phyloP scores from a whole-genome alignment of 495 filamentous ascomycete species.

The Apiosordaria backusii region DNA sequence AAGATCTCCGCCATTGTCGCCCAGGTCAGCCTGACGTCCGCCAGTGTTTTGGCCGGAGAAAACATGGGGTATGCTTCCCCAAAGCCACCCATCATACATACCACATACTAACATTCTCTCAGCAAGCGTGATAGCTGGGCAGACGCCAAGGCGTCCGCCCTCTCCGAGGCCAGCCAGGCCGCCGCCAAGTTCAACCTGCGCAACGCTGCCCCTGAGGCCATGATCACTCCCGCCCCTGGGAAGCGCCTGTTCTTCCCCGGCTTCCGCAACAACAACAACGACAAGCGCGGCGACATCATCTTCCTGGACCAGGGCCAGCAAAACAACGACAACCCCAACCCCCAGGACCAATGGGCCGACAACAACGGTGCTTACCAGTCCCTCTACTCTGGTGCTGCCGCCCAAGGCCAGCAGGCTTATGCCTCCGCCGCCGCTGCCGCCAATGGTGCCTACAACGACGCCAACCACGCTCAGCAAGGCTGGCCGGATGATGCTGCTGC shows the following conservation, averaged over 20 bases:
- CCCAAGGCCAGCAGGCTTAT: constrained; percentile 1
- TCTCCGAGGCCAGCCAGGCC: neutral
- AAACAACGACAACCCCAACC: neutral
- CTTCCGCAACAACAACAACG: constrained; percentile 3
- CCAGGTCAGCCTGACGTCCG: constrained; percentile 15
- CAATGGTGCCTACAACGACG: neutral
- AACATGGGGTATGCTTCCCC: constrained; percentile 9
- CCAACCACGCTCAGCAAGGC: neutral
- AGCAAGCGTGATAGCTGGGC: constrained; percentile 2
- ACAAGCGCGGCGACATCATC: neutral
- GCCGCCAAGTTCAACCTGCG: constrained; percentile 2
- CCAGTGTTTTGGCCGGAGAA: constrained; percentile 13
- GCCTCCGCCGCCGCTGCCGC: neutral
- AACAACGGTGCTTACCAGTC: neutral
- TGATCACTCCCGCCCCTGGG: constrained; percentile 1
- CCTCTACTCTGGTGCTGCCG: neutral
- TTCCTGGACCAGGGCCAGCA: neutral
- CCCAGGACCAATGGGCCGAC: neutral
- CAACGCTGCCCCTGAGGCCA: constrained; percentile 3
- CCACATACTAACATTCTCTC: neutral
- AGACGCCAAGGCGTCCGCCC: neutral
- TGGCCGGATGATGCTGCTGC: no score
- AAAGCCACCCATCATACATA: neutral
- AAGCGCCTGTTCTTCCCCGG: neutral
- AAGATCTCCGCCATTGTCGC: constrained; percentile 18